phyloP scores from a whole-genome alignment of 1,284 basidiomycete species.

The Meripilus lineatus region DNA sequence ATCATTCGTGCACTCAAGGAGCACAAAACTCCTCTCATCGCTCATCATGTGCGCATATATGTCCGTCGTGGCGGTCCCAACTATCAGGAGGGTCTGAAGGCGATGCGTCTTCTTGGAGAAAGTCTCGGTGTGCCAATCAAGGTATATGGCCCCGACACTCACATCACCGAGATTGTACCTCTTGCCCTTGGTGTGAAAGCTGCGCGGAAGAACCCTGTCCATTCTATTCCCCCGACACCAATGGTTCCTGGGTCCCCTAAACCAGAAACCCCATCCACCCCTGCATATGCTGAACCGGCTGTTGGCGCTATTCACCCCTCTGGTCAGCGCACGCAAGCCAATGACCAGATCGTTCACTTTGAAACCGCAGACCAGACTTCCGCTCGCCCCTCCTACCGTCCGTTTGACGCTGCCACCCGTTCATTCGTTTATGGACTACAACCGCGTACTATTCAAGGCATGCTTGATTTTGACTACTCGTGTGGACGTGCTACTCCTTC shows the following conservation, averaged over 20 bases:
- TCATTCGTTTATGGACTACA: constrained; percentile 98
- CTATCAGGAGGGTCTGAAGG: constrained; percentile 99
- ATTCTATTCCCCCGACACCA: constrained; percentile 35
- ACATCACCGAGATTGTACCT: constrained; percentile 98
- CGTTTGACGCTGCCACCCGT: constrained; percentile 90
- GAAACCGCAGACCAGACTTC: constrained; percentile 38
- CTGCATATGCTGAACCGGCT: constrained; percentile 13
- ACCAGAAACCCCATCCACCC: constrained; percentile 24
- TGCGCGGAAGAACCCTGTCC: constrained; percentile 32
- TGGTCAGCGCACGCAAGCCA: constrained; percentile 79
- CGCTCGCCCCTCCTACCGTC: constrained; percentile 74
- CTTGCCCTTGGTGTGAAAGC: constrained; percentile 86
- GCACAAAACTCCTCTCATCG: constrained; percentile 82
- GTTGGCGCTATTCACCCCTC: constrained; percentile 78
- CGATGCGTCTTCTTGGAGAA: constrained; percentile 97
- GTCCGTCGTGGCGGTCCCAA: constrained; percentile 98
- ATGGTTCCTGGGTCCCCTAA: constrained; percentile 34
- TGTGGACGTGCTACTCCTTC: constrained; percentile 92
- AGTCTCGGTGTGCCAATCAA: constrained; percentile 96
- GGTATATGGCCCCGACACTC: constrained; percentile 96
- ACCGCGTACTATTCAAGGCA: constrained; percentile 98
- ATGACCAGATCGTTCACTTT: constrained; percentile 90
- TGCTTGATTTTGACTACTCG: constrained; percentile 99
- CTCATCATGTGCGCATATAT: constrained; percentile 88
- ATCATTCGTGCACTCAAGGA: constrained; percentile 97